Evolutionary conservation across 208 protist species (phyloP).

Genomic region (Trypanosoma melophagium): DNA sequence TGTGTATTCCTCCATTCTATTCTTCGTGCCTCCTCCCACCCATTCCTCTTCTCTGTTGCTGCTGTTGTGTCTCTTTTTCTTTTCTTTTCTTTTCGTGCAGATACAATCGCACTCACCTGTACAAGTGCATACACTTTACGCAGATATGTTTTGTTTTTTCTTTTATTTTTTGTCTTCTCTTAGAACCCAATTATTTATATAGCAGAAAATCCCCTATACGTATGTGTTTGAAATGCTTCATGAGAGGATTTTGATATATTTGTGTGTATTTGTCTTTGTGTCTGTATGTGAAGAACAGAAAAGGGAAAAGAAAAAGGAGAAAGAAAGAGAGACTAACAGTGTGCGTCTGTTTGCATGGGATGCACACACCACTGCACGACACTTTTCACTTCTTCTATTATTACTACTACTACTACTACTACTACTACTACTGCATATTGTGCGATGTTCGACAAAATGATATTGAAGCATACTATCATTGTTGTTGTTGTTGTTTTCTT

Average conservation of each 20-base stretch:
- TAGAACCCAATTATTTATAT: background rate
- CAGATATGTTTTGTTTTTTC: constrained; percentile 22
- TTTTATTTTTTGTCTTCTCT: constrained; percentile 25
- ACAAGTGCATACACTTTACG: background rate
- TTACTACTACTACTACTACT: too few species aligned
- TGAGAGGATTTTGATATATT: background rate
- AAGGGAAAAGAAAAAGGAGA: too few species aligned
- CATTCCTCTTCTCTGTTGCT: background rate
- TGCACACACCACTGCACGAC: too few species aligned
- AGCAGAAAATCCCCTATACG: background rate
- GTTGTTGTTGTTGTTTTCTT: too few species aligned
- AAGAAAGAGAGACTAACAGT: too few species aligned
- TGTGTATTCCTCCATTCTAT: constrained; percentile 8
- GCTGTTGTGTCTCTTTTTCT: background rate
- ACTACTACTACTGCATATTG: too few species aligned
- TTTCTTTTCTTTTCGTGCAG: background rate
- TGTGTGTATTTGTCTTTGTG: background rate
- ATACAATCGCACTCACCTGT: background rate
- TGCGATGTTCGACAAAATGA: too few species aligned
- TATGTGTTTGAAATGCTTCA: too few species aligned
- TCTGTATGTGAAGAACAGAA: too few species aligned
- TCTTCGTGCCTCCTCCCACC: constrained; percentile 9
- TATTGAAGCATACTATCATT: too few species aligned
- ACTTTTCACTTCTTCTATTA: too few species aligned
- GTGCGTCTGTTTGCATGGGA: too few species aligned